Base-by-base conservation (phyloP, 2,329 filamentous ascomycete species). In the Lizonia empirigonia region DNA sequence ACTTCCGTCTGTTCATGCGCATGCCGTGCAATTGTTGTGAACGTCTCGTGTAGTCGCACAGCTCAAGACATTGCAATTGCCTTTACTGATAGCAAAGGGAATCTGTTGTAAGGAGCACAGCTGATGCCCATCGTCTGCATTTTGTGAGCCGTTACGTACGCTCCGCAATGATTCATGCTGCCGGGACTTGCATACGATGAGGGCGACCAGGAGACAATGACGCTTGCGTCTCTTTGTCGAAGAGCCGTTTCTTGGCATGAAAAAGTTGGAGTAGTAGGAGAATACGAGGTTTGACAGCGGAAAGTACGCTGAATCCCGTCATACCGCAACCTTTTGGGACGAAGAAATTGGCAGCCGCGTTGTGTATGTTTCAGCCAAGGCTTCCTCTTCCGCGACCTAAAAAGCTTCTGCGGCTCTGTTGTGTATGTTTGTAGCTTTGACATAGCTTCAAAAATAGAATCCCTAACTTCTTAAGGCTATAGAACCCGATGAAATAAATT, bases 341-440 rank as follows among this genome's bases (percentile, higher is more conserved):
- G 40, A 45, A 39, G 51, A 58, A 51, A 60, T 53, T 52, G 49
- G 46, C 26, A 38, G 37, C 40, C 40, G 45, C 46, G 38, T 37
- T 33, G 24, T 27, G 26, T 34, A 19, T 23, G 48, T 48, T 52
- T 49, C 48, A 52, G 48, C 42, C 49, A 52, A 47, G 49, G 37
- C 33, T 41, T 38, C 37, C 33, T 38, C 37, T 42, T 24, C 44
- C 29, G 20, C 33, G 32, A 23, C 15, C 5, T 23, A n/a, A n/a
- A n/a, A n/a, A n/a, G n/a, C 16, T 18, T 33, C 26, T 12, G 22
- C 27, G 33, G 26, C 32, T 45, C 41, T 26, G 15, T 26, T 40
- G 23, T 27, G 22, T 32, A 33, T 38, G 15, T 23, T 27, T 36
- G 26, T 34, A 42, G 24, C n/a, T 27, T 18, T 13, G 20, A 23